These are phyloP conservation scores for Aspergillus taichungensis DNA, from an alignment of 495 filamentous ascomycete species.

Conservation along the genomic window DNA sequence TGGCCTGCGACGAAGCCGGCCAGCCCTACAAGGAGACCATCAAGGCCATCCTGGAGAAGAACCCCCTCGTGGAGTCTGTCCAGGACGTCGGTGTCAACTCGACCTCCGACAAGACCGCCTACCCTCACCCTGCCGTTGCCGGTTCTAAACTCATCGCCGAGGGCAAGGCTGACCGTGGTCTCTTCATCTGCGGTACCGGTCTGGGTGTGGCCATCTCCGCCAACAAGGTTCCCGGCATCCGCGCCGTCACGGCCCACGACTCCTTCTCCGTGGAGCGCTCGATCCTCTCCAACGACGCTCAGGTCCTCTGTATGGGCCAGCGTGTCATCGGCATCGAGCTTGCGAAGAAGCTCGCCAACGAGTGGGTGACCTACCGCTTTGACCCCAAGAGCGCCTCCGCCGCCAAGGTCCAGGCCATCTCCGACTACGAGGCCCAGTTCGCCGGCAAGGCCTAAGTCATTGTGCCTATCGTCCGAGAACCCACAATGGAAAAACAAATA, in stretches of 20 bases:
- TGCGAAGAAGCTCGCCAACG: conserved; percentile 64
- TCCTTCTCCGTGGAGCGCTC: conserved; percentile 75
- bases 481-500: no score
- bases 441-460: conserved; percentile 13
- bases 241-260: conserved; percentile 83
- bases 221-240: conserved; percentile 79
- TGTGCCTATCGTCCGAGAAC: neutral
- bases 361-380: conserved; percentile 78
- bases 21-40: conserved; percentile 71
- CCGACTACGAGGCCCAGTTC: conserved; percentile 57
- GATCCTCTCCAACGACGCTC: conserved; percentile 76
- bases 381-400: conserved; percentile 64
- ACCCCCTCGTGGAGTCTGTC: conserved; percentile 58
- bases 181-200: conserved; percentile 82
- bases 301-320: conserved; percentile 84
- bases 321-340: conserved; percentile 74
- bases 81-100: conserved; percentile 61
- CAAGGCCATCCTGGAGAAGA: conserved; percentile 58
- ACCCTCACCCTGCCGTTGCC: conserved; percentile 69
- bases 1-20: conserved; percentile 67
- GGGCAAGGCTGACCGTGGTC: conserved; percentile 65
- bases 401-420: conserved; percentile 67
- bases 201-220: conserved; percentile 78
- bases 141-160: conserved; percentile 58
- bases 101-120: conserved; percentile 67